Percentiles rank a stretch among this genome's conserved stretches.
These are phyloP conservation scores for Actinidia polygama DNA, from an alignment of 179 eudicot species.

Conservation along the genomic window DNA sequence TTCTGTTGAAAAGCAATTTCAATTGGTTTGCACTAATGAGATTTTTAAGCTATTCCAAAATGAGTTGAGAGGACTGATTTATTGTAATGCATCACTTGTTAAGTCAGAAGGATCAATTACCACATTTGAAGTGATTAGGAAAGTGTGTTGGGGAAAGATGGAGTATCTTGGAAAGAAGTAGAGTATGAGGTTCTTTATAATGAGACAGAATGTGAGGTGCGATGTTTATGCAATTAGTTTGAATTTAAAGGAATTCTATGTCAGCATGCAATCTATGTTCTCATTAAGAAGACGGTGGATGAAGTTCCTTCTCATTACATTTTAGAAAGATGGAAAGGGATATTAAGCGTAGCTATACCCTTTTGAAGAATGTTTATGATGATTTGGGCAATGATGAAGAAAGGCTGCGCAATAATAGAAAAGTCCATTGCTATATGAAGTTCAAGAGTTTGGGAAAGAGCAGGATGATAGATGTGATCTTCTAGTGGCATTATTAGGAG, in stretches of 20 bases:
- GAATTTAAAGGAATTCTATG: slow-evolving; percentile 10
- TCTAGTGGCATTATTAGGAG: background rate
- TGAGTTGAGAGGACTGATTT: background rate
- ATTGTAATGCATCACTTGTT: background rate
- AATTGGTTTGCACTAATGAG: background rate
- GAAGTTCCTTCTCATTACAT: background rate
- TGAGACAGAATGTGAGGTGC: background rate
- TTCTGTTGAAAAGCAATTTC: background rate
- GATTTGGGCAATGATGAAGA: background rate
- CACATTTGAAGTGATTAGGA: background rate
- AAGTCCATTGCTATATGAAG: background rate
- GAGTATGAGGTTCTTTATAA: background rate
- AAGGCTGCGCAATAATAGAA: background rate
- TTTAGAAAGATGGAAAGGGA: background rate
- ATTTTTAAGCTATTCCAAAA: slow-evolving; percentile 9
- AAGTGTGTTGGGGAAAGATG: background rate
- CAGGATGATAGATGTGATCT: background rate
- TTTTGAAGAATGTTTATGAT: background rate
- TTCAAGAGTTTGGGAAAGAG: background rate
- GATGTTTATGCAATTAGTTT: background rate
- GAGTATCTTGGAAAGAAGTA: background rate
- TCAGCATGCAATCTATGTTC: background rate
- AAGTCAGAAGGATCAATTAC: background rate
- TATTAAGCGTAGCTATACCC: background rate
- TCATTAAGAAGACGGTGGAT: background rate